phyloP scores from a whole-genome alignment of 1,284 basidiomycete species.

The Cutaneotrichosporon sp. region DNA sequence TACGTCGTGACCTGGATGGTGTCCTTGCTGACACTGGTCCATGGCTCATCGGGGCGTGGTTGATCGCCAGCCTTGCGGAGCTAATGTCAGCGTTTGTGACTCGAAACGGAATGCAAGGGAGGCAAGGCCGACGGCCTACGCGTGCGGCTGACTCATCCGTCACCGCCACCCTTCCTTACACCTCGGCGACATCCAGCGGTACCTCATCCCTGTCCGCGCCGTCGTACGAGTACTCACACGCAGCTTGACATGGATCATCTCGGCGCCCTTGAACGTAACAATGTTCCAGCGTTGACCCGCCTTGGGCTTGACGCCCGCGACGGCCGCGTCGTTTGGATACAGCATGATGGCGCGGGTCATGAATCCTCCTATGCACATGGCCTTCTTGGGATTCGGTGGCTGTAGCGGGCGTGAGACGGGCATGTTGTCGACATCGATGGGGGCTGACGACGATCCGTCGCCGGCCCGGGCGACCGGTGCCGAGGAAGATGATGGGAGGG shows the following conservation, averaged over 20 bases:
- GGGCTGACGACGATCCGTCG: slow-evolving; percentile 27
- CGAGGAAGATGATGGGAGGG: background rate
- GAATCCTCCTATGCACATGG: slow-evolving; percentile 82
- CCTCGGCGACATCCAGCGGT: background rate
- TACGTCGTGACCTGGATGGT: slow-evolving; percentile 67
- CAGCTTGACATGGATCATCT: slow-evolving; percentile 75
- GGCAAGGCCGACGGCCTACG: background rate
- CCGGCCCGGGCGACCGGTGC: background rate
- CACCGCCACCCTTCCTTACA: background rate
- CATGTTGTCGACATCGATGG: slow-evolving; percentile 37
- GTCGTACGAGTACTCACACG: slow-evolving; percentile 47
- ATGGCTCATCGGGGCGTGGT: slow-evolving; percentile 58
- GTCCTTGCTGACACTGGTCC: slow-evolving; percentile 61
- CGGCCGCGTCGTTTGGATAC: slow-evolving; percentile 74
- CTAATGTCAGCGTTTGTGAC: slow-evolving; percentile 24
- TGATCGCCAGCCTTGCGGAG: slow-evolving; percentile 52
- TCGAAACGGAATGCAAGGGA: background rate
- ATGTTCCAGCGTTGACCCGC: slow-evolving; percentile 32
- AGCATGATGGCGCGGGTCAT: slow-evolving; percentile 76
- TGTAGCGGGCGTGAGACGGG: slow-evolving; percentile 4
- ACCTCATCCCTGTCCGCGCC: background rate
- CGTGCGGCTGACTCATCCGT: slow-evolving; percentile 2
- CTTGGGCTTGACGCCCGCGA: slow-evolving; percentile 52
- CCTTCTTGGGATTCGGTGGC: slow-evolving; percentile 32
- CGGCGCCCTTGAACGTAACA: slow-evolving; percentile 54